These are phyloP conservation scores for Prototheca cutis DNA, from an alignment of 163 green algal species.

Conservation along the genomic window DNA sequence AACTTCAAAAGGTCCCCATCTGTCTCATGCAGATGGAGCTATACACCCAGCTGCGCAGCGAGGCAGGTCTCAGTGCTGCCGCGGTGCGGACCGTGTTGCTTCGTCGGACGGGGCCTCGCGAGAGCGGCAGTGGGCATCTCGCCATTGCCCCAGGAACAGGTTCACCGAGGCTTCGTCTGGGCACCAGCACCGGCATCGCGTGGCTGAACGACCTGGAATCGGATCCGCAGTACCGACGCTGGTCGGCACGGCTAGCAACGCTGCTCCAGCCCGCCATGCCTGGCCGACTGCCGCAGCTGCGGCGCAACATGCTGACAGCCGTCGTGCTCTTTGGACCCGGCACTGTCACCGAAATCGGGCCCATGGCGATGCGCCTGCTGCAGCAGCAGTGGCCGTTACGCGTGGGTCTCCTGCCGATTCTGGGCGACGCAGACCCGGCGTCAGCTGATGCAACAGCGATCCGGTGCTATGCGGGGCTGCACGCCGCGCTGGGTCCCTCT, in stretches of 20 bases:
- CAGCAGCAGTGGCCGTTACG: conserved; percentile 16
- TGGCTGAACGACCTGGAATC: background rate
- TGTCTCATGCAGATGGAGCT: background rate
- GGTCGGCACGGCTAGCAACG: background rate
- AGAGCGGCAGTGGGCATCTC: no score
- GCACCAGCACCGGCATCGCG: background rate
- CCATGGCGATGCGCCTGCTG: conserved; percentile 1
- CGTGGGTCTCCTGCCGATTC: conserved; percentile 16
- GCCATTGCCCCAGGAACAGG: no score
- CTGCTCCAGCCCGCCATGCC: conserved; percentile 22
- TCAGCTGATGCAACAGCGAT: background rate
- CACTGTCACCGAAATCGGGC: conserved; percentile 1
- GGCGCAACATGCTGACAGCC: conserved; percentile 33
- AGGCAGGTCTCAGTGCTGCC: background rate
- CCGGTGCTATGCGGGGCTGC: background rate
- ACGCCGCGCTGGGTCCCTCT: background rate
- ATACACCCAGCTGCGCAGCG: background rate
- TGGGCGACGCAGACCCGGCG: background rate
- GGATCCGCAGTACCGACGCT: background rate
- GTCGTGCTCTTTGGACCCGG: conserved; percentile 28
- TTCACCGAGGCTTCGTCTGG: background rate
- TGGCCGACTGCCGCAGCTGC: conserved; percentile 26
- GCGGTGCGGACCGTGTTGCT: background rate
- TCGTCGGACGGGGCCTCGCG: background rate
- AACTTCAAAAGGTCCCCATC: background rate